These are phyloP conservation scores for Hymenoscyphus salicellus DNA, from an alignment of 2,329 filamentous ascomycete species.

Conservation along the genomic window DNA sequence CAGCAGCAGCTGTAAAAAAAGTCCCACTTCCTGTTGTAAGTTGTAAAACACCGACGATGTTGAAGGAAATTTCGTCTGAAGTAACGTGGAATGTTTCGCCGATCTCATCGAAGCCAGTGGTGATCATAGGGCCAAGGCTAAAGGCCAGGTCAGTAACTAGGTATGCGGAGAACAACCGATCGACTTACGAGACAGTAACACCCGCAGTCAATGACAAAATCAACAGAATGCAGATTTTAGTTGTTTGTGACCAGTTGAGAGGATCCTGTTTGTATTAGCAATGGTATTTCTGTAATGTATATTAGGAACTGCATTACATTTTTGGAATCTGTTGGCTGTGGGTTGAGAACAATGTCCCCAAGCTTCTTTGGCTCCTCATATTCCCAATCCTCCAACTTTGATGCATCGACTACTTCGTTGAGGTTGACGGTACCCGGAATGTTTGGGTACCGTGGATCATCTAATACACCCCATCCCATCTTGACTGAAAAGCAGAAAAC, in stretches of 20 bases:
- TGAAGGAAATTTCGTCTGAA: constrained; percentile 38
- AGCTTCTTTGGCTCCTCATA: constrained; percentile 38
- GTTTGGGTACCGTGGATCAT: constrained; percentile 31
- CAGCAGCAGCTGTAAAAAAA: constrained; percentile 42
- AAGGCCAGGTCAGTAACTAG: neutral
- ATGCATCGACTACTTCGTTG: constrained; percentile 23
- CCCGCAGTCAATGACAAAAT: constrained; percentile 31
- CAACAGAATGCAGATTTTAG: constrained; percentile 31
- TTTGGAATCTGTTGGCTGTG: constrained; percentile 48
- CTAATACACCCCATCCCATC: constrained; percentile 31
- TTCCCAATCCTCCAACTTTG: constrained; percentile 25
- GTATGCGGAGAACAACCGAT: constrained; percentile 19
- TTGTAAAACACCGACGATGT: constrained; percentile 37
- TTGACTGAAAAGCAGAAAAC: constrained; percentile 12
- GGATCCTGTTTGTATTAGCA: constrained; percentile 41
- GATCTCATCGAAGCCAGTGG: constrained; percentile 39
- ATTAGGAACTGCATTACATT: neutral
- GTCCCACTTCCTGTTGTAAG: constrained; percentile 42
- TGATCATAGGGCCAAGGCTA: constrained; percentile 43
- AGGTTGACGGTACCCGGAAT: constrained; percentile 32
- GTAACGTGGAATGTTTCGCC: constrained; percentile 38
- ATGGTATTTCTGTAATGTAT: neutral
- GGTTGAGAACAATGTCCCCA: constrained; percentile 44
- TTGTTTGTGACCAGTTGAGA: constrained; percentile 44
- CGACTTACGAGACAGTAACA: constrained; percentile 30